Conservation (phyloP, 1,284 basidiomycete species). For the Macrocybe sp. region DNA sequence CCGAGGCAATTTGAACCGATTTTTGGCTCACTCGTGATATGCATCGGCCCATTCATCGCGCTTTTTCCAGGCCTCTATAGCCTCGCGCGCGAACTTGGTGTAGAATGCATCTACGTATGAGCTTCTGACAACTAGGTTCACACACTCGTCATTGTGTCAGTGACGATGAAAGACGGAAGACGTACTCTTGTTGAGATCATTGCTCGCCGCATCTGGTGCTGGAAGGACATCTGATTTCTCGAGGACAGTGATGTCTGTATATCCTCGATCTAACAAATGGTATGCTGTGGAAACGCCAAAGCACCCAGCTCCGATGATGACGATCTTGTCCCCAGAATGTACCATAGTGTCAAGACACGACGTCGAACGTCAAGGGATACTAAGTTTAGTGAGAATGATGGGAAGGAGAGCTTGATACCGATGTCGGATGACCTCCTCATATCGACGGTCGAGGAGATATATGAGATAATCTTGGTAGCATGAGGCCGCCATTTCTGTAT, state of each 20-base stretch:
- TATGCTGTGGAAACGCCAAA: conserved; percentile 85
- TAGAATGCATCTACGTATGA: conserved; percentile 71
- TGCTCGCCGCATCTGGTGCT: conserved; percentile 76
- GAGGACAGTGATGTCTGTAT: conserved; percentile 65
- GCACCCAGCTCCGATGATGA: conserved; percentile 83
- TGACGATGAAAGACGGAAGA: conserved; percentile 6
- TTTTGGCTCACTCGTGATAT: conserved; percentile 72
- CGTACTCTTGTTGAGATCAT: conserved; percentile 81
- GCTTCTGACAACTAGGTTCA: conserved; percentile 58
- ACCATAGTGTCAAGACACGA: conserved; percentile 1
- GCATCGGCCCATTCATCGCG: conserved; percentile 61
- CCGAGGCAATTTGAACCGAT: neutral
- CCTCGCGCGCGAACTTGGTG: conserved; percentile 62
- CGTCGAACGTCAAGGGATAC: too few relatives aligned
- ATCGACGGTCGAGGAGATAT: too few relatives aligned
- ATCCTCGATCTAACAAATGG: conserved; percentile 67
- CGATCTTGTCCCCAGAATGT: conserved; percentile 32
- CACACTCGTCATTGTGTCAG: neutral
- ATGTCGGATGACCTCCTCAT: too few relatives aligned
- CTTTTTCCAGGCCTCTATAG: conserved; percentile 69
- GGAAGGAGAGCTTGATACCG: too few relatives aligned
- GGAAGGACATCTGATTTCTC: conserved; percentile 65
- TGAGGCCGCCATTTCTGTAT: too few relatives aligned
- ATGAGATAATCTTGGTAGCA: too few relatives aligned
- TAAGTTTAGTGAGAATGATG: too few relatives aligned